phyloP scores from a whole-genome alignment of 2,329 filamentous ascomycete species.

The Botrytis tulipae region DNA sequence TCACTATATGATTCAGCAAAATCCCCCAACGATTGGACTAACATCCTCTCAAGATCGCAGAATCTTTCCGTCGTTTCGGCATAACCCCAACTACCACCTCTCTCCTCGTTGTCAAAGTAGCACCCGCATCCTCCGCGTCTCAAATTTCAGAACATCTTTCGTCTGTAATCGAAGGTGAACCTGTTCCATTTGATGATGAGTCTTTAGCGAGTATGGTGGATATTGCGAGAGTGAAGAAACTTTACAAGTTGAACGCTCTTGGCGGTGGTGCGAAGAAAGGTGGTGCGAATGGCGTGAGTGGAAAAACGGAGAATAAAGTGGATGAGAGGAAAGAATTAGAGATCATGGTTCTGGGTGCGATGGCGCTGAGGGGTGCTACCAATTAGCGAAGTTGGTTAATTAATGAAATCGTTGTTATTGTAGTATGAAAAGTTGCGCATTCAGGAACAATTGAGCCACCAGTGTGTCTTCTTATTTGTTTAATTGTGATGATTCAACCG shows the following conservation, averaged over 20 bases:
- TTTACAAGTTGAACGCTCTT: conserved; percentile 77
- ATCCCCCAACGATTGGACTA: not conserved
- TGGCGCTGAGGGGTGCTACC: conserved; percentile 67
- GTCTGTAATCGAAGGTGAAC: conserved; percentile 59
- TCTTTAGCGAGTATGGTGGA: conserved; percentile 61
- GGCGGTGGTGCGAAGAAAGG: conserved; percentile 35
- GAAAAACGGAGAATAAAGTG: conserved; percentile 36
- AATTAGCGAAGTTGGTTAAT: conserved; percentile 25
- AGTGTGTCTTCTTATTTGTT: not conserved
- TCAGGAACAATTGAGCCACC: not conserved
- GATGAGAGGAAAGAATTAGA: conserved; percentile 59
- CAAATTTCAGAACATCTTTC: conserved; percentile 59
- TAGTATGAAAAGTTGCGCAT: no score
- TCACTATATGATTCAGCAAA: not conserved
- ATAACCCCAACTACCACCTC: conserved; percentile 65
- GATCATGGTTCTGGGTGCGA: conserved; percentile 67
- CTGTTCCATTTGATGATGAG: conserved; percentile 60
- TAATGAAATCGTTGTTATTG: not conserved
- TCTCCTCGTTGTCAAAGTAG: conserved; percentile 80
- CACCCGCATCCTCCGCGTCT: conserved; percentile 50
- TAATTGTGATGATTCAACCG: not conserved
- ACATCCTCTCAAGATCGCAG: conserved; percentile 65
- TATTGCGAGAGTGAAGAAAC: conserved; percentile 69
- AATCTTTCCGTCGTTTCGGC: conserved; percentile 87
- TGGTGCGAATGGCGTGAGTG: conserved; percentile 17